Percentiles rank a stretch among this genome's conserved stretches.
Conservation (phyloP, 495 filamentous ascomycete species). For the Astrocystis sublimbata region DNA sequence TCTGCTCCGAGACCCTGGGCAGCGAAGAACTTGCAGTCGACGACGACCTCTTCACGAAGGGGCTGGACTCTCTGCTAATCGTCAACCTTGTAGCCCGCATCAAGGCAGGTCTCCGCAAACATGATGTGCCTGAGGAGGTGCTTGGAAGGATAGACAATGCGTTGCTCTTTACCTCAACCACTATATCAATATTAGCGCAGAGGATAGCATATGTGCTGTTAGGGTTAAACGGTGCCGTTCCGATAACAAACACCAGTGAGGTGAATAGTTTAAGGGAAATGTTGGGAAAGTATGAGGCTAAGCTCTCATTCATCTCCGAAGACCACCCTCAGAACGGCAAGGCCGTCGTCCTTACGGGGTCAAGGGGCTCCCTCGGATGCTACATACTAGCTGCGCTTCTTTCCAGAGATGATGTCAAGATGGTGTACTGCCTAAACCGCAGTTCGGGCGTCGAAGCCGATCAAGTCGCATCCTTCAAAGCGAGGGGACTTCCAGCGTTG, state of each 20-base stretch:
- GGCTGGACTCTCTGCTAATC: constrained; percentile 13
- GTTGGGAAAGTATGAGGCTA: constrained; percentile 8
- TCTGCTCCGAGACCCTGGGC: not conserved
- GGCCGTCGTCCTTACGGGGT: constrained; percentile 11
- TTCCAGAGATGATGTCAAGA: not conserved
- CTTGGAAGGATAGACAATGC: not conserved
- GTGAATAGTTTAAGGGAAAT: not conserved
- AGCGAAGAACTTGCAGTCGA: not conserved
- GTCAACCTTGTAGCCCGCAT: constrained; percentile 7
- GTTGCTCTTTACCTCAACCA: constrained; percentile 8
- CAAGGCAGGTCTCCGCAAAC: constrained; percentile 16
- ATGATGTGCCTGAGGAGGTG: not conserved
- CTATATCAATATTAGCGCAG: constrained; percentile 1
- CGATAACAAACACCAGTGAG: not conserved
- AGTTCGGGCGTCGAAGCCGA: not conserved
- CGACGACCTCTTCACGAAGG: constrained; percentile 10
- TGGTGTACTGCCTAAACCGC: constrained; percentile 16
- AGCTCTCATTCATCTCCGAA: not conserved
- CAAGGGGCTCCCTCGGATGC: constrained; percentile 13
- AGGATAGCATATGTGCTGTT: constrained; percentile 5
- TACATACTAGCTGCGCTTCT: constrained; percentile 14
- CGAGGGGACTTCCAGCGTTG: constrained; percentile 1
- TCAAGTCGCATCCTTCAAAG: constrained; percentile 7
- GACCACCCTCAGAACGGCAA: not conserved
- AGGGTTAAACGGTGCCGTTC: not conserved